Evolutionary conservation across 2,329 filamentous ascomycete genomes (phyloP).

Genomic region (Clarireedia monteithiana): DNA sequence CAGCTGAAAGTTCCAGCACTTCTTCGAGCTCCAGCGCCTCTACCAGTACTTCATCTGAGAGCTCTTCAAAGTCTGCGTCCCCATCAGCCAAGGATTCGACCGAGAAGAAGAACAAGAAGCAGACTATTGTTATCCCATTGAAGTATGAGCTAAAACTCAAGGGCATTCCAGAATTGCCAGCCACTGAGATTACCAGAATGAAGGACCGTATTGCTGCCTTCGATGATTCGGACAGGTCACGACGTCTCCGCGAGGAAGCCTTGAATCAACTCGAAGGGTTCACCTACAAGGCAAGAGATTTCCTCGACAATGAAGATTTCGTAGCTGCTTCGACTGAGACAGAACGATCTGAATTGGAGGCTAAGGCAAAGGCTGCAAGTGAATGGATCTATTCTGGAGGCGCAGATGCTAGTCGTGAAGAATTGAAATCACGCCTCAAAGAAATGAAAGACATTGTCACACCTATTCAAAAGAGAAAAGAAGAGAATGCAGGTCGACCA

Average conservation of each 20-base stretch:
- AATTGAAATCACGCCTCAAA: conserved; percentile 69
- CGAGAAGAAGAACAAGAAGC: conserved; percentile 23
- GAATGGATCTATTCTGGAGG: conserved; percentile 93
- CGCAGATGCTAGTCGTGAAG: conserved; percentile 63
- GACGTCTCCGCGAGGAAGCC: conserved; percentile 72
- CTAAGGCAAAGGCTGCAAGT: conserved; percentile 59
- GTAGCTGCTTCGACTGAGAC: conserved; percentile 60
- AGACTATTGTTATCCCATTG: conserved; percentile 26
- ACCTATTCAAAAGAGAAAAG: conserved; percentile 67
- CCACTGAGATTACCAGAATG: conserved; percentile 26
- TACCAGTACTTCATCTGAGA: conserved; percentile 36
- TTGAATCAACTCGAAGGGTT: conserved; percentile 90
- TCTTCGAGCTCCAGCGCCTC: conserved; percentile 31
- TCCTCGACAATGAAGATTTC: conserved; percentile 72
- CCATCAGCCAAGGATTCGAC: conserved; percentile 22
- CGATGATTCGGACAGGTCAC: conserved; percentile 73
- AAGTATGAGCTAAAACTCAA: conserved; percentile 22
- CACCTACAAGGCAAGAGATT: conserved; percentile 81
- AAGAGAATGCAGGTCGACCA: conserved; percentile 66
- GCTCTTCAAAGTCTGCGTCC: conserved; percentile 34
- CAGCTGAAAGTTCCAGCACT: conserved; percentile 40
- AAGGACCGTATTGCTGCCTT: conserved; percentile 71
- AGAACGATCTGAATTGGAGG: conserved; percentile 58
- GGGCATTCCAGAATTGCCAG: conserved; percentile 24
- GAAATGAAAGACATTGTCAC: conserved; percentile 68